Evolutionary conservation across 805 yeast species (phyloP).

Genomic region (Metschnikowia santaceciliae): DNA sequence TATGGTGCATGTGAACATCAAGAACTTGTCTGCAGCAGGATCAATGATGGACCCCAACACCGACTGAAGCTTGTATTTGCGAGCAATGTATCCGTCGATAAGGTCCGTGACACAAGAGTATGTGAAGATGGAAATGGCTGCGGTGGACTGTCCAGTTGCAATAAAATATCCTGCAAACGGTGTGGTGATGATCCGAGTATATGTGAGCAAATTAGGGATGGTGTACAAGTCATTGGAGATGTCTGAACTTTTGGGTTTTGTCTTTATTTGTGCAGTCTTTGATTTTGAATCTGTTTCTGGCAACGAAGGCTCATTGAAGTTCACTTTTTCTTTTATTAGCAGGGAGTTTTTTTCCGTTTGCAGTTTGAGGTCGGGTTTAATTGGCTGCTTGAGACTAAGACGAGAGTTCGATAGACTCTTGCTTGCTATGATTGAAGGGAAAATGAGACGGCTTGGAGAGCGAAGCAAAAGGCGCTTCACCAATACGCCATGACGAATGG

Average conservation of each 20-base stretch:
- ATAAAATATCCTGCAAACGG: slow-evolving; percentile 84
- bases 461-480: not conserved
- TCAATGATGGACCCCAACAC: slow-evolving; percentile 88
- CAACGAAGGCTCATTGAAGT: no score
- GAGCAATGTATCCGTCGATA: slow-evolving; percentile 87
- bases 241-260: not conserved
- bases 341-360: not conserved
- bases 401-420: not conserved
- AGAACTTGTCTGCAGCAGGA: slow-evolving; percentile 90
- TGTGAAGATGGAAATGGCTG: slow-evolving; percentile 69
- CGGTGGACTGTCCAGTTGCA: slow-evolving; percentile 54
- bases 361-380: not conserved
- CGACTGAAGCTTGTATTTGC: slow-evolving; percentile 70
- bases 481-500: not conserved
- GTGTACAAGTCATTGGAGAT: slow-evolving; percentile 52
- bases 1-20: slow-evolving; percentile 82
- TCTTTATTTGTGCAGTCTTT: not conserved
- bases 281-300: no score
- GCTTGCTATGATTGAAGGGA: not conserved
- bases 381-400: not conserved
- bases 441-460: not conserved
- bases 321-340: not conserved
- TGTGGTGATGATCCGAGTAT: slow-evolving; percentile 73
- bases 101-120: slow-evolving; percentile 91
- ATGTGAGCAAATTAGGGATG: slow-evolving; percentile 80